Percentiles rank a stretch among this genome's conserved stretches.
phyloP scores from a whole-genome alignment of 176 grass and related monocot genomes.

The Stipa capillata region DNA sequence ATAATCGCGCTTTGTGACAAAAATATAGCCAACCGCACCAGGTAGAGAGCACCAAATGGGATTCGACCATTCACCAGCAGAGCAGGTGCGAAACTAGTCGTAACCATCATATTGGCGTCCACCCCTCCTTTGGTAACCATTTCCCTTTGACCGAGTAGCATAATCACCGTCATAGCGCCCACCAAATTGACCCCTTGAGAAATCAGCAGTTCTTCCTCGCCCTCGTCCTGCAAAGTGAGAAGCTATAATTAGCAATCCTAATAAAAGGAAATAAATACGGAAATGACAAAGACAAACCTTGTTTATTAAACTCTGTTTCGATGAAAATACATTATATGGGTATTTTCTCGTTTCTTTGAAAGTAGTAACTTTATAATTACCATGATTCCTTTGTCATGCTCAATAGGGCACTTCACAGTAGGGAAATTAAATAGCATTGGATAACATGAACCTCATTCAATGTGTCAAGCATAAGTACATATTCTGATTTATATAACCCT shows the following conservation, averaged over 20 bases:
- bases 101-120: slow-evolving; percentile 34
- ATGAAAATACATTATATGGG: neutral
- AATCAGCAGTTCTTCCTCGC: slow-evolving; percentile 25
- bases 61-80: neutral
- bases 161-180: slow-evolving; percentile 34
- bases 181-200: slow-evolving; percentile 24
- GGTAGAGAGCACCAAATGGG: neutral
- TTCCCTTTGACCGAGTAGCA: slow-evolving; percentile 28
- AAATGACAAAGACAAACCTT: neutral
- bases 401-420: neutral
- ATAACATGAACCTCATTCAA: neutral
- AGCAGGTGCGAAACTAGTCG: neutral
- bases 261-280: neutral
- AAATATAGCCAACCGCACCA: slow-evolving; percentile 26
- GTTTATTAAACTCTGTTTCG: neutral
- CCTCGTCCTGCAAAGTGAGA: slow-evolving; percentile 26
- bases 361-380: neutral
- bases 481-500: neutral
- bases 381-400: neutral
- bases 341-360: neutral
- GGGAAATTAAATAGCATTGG: neutral
- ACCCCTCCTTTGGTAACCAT: slow-evolving; percentile 20
- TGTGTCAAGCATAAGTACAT: neutral
- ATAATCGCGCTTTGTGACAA: slow-evolving; percentile 21
- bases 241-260: neutral